Conservation (phyloP, 352 stramenopile species). For the Globisporangium sylvaticum region DNA sequence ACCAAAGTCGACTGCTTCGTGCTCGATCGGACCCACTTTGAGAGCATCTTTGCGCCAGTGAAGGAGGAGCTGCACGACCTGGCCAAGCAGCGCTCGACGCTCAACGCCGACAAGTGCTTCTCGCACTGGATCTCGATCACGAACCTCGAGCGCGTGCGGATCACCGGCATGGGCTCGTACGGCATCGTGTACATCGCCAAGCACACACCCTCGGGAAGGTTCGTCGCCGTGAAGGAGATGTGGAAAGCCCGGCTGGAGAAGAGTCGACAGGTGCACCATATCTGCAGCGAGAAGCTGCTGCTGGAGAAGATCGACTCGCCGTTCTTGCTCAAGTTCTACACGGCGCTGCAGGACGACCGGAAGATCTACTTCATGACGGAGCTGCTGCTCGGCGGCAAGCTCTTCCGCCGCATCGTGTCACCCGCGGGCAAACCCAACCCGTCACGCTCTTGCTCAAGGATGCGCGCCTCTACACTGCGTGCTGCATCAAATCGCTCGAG, state of each 20-base stretch:
- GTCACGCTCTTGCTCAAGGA: constrained; percentile 76
- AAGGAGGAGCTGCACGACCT: constrained; percentile 31
- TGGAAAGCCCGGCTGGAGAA: constrained; percentile 78
- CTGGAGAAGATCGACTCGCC: constrained; percentile 80
- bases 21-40: constrained; percentile 62
- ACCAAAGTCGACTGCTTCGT: constrained; percentile 67
- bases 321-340: constrained; percentile 92
- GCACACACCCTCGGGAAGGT: constrained; percentile 31
- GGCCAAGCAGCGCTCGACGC: constrained; percentile 24
- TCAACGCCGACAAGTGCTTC: constrained; percentile 43
- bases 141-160: constrained; percentile 49
- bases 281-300: constrained; percentile 84
- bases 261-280: constrained; percentile 85
- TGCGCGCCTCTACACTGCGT: constrained; percentile 85
- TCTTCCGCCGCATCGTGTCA: constrained; percentile 88
- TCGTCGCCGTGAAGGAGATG: constrained; percentile 61
- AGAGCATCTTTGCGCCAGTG: constrained; percentile 37
- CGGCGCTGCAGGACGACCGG: constrained; percentile 82
- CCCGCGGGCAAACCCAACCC: constrained; percentile 54
- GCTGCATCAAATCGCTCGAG: constrained; percentile 83
- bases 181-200: constrained; percentile 47
- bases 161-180: constrained; percentile 57
- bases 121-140: constrained; percentile 45
- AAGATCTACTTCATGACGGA: constrained; percentile 94
- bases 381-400: constrained; percentile 90